Base-by-base conservation (phyloP, 2,329 filamentous ascomycete genomes). In the Penicillium frequentans region DNA sequence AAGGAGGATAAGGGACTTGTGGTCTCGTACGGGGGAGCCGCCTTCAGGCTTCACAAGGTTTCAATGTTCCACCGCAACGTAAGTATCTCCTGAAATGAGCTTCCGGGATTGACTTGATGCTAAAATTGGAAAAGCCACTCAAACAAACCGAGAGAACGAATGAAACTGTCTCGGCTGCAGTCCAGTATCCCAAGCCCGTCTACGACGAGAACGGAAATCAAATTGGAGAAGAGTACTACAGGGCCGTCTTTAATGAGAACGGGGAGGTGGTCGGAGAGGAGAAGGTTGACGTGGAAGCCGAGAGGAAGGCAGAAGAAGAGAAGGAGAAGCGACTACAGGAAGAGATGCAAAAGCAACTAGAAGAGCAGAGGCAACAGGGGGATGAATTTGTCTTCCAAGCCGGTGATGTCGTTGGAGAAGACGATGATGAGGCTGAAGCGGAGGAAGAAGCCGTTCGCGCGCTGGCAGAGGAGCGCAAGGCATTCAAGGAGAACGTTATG, bases 281-380 rank as follows among this genome's bases (percentile, higher is more conserved):
- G 37, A 57, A 54, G 33, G 19, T 57, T 16, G 55, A 57, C 33
- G 24, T 7, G 23, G 55, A 54, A 24, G 55, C 42, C 26, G 51
- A 57, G 16, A 13, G 6, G 14, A 52, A 49, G 24, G 10, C 14
- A 2, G 14, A 4, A 26, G 54, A 56, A 45, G 54, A 56, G 27
- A 16, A 49, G 26, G n/a, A 37, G 21, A 53, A 47, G 29, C 13
- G 6, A 27, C 23, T 21, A 14, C 13, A 37, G 21, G 21, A 37
- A 6, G 23, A 49, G 31, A 16, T 7, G 31, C 31, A 33, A 14
- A 33, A 33, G 13, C 13, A 7, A 16, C 5, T 33, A 0, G 54
- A 56, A 16, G 21, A 49, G 19, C 23, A 39, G 29, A 54, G 42
- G n/a, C 14, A 9, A 27, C 10, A 13, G 21, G 42, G 52, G 3